These are phyloP conservation scores for Podosphaera xanthii DNA, from an alignment of 2,329 filamentous ascomycete species.

Conservation along the genomic window DNA sequence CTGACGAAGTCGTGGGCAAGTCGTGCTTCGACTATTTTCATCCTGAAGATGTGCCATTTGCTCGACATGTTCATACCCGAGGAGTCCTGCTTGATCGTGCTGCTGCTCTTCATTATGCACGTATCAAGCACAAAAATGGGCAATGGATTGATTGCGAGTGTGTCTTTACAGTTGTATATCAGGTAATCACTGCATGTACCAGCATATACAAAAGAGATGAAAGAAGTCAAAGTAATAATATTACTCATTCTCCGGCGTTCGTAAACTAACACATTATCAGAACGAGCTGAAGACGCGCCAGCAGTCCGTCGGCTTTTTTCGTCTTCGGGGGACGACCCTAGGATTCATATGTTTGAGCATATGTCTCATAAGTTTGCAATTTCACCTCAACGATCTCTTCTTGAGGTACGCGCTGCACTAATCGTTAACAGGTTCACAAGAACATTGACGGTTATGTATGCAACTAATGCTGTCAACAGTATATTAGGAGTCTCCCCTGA, in stretches of 20 bases:
- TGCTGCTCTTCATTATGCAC: slow-evolving; percentile 60
- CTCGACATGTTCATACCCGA: slow-evolving; percentile 46
- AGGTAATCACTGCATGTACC: slow-evolving; percentile 67
- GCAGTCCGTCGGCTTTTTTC: too few species aligned
- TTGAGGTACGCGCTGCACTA: slow-evolving; percentile 62
- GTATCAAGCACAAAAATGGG: slow-evolving; percentile 43
- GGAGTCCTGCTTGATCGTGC: slow-evolving; percentile 64
- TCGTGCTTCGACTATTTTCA: slow-evolving; percentile 78
- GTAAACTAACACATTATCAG: too few species aligned
- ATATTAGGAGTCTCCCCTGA: slow-evolving; percentile 52
- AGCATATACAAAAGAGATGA: slow-evolving; percentile 49
- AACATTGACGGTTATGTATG: slow-evolving; percentile 67
- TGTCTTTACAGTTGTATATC: slow-evolving; percentile 72
- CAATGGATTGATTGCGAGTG: slow-evolving; percentile 65
- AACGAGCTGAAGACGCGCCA: too few species aligned
- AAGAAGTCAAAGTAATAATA: slow-evolving; percentile 34
- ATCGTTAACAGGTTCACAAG: slow-evolving; percentile 74
- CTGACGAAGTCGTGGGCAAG: slow-evolving; percentile 50
- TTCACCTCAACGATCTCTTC: slow-evolving; percentile 32
- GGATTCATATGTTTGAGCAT: neutral
- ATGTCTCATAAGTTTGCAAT: slow-evolving; percentile 59
- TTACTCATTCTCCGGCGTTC: too few species aligned
- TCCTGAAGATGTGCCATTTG: slow-evolving; percentile 55
- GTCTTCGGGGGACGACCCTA: too few species aligned
- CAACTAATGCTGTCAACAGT: slow-evolving; percentile 51